These are phyloP conservation scores for Psilocybe mexicana DNA, from an alignment of 1,284 basidiomycete genomes.

Conservation along the genomic window DNA sequence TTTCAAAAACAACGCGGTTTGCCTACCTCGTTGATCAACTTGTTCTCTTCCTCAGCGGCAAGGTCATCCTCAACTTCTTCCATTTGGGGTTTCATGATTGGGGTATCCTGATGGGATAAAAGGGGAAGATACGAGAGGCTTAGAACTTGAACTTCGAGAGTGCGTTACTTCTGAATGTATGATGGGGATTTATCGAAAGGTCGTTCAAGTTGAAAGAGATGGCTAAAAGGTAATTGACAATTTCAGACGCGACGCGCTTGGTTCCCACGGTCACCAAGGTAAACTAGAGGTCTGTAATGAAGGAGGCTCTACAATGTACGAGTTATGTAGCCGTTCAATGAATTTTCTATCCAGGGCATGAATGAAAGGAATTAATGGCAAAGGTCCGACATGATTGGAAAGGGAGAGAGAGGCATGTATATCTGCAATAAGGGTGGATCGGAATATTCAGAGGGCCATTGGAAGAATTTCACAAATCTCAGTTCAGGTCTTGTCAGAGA, in stretches of 20 bases:
- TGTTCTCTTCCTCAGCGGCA: slow-evolving; percentile 84
- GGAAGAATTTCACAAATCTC: neutral
- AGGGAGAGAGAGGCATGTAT: too few relatives aligned
- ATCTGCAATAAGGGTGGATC: too few relatives aligned
- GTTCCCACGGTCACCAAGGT: slow-evolving; percentile 32
- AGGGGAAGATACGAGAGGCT: neutral
- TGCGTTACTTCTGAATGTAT: neutral
- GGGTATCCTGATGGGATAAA: neutral
- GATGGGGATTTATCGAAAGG: neutral
- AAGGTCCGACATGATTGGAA: too few relatives aligned
- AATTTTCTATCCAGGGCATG: too few relatives aligned
- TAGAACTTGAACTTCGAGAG: neutral
- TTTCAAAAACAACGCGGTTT: slow-evolving; percentile 15
- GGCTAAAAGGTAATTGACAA: neutral
- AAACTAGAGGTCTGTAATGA: neutral
- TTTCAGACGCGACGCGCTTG: slow-evolving; percentile 39
- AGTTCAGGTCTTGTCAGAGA: neutral
- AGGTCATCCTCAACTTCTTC: slow-evolving; percentile 83
- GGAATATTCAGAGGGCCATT: neutral
- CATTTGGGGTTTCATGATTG: slow-evolving; percentile 61
- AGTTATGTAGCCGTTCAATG: too few relatives aligned
- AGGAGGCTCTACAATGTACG: too few relatives aligned
- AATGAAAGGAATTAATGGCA: too few relatives aligned
- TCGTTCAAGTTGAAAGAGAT: slow-evolving; percentile 1
- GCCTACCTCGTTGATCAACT: slow-evolving; percentile 88